These are phyloP conservation scores for Neocallimastix lanati DNA, from an alignment of 192 early-diverging fungal genomes.

Conservation along the genomic window DNA sequence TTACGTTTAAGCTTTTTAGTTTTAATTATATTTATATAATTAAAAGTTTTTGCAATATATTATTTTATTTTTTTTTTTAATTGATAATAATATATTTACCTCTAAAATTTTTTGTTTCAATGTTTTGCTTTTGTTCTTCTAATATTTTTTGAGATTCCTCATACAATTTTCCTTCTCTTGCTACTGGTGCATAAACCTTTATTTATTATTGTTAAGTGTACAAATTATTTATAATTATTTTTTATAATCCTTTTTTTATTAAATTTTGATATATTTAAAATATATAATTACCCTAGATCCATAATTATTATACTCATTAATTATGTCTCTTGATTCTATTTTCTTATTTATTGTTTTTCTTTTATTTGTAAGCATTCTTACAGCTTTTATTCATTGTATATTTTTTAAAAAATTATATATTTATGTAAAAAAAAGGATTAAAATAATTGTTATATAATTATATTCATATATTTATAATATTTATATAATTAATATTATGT, in stretches of 20 bases:
- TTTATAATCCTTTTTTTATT: no score
- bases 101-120: not conserved
- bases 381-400: conserved; percentile 10
- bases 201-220: no score
- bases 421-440: no score
- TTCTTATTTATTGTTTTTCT: conserved; percentile 18
- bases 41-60: no score
- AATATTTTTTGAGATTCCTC: conserved; percentile 10
- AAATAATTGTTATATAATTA: no score
- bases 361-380: conserved; percentile 27
- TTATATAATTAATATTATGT: no score
- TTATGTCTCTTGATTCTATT: conserved; percentile 29
- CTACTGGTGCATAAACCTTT: conserved; percentile 34
- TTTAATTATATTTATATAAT: no score
- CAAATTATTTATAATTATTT: no score
- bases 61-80: not conserved
- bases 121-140: not conserved
- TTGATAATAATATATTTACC: not conserved
- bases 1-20: no score
- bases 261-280: no score
- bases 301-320: conserved; percentile 32
- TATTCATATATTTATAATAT: no score
- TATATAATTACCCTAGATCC: conserved; percentile 4
- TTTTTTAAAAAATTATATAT: no score
- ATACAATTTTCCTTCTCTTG: conserved; percentile 25